phyloP scores from a whole-genome alignment of 2,329 filamentous ascomycete genomes.

The Arthrobotrys sinensis region DNA sequence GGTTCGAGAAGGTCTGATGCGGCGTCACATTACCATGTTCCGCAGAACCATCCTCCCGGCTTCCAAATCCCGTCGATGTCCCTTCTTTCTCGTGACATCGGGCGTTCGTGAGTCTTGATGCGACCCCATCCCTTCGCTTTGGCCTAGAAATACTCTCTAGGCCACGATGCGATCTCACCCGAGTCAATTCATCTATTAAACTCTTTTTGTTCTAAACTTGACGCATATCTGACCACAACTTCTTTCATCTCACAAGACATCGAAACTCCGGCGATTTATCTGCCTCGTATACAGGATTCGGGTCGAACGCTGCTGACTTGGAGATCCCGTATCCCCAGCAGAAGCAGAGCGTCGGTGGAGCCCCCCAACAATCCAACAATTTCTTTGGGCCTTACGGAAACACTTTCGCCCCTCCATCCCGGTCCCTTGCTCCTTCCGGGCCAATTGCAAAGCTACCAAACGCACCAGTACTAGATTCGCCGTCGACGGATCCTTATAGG shows the following conservation, averaged over 20 bases:
- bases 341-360: constrained; percentile 24
- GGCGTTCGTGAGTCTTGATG: constrained; percentile 58
- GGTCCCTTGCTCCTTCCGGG: constrained; percentile 24
- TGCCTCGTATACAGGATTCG: constrained; percentile 58
- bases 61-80: constrained; percentile 42
- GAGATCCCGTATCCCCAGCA: constrained; percentile 53
- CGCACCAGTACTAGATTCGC: constrained; percentile 33
- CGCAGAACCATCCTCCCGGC: constrained; percentile 51
- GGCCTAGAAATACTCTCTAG: neutral
- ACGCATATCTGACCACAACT: constrained; percentile 40
- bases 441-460: constrained; percentile 34
- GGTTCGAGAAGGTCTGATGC: constrained; percentile 58
- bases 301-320: constrained; percentile 51
- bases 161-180: neutral
- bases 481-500: constrained; percentile 42
- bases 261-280: constrained; percentile 59
- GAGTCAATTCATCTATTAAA: neutral
- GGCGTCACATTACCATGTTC: constrained; percentile 38
- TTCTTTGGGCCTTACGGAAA: constrained; percentile 47
- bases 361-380: constrained; percentile 11
- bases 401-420: constrained; percentile 11
- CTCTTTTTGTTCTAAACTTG: neutral
- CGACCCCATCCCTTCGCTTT: constrained; percentile 7
- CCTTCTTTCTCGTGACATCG: constrained; percentile 31
- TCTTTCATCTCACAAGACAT: constrained; percentile 51